Conservation (phyloP, 768 basidiomycete species). For the button mushroom (Agaricus bisporus) region DNA sequence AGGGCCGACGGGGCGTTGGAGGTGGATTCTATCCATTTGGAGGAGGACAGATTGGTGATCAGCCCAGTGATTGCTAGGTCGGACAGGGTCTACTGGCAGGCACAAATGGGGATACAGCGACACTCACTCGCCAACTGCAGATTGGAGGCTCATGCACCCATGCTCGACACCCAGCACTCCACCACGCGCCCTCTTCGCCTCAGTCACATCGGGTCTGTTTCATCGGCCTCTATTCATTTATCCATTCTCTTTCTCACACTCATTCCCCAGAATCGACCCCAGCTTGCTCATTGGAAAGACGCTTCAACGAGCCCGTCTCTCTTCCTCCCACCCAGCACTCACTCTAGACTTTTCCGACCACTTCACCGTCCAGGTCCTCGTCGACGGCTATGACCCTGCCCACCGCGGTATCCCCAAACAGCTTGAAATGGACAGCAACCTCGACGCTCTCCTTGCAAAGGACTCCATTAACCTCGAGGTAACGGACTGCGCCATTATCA, state of each 20-base stretch:
- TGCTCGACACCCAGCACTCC: not conserved
- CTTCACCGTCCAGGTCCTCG: conserved; percentile 41
- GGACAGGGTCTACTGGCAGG: no score
- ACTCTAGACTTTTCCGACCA: conserved; percentile 42
- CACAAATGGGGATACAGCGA: conserved; percentile 19
- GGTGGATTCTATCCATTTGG: conserved; percentile 17
- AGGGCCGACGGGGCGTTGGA: conserved; percentile 45
- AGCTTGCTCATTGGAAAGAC: conserved; percentile 37
- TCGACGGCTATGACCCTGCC: conserved; percentile 57
- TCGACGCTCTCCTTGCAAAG: conserved; percentile 29
- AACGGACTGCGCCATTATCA: conserved; percentile 47
- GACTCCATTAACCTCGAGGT: conserved; percentile 34
- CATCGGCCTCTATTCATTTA: not conserved
- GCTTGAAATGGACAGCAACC: conserved; percentile 46
- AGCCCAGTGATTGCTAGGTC: conserved; percentile 21
- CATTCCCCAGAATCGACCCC: conserved; percentile 31
- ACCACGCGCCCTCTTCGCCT: conserved; percentile 24
- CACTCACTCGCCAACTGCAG: no score
- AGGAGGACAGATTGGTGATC: conserved; percentile 17
- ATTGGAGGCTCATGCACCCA: no score
- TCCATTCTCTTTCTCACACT: not conserved
- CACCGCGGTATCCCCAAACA: conserved; percentile 53
- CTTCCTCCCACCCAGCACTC: conserved; percentile 37
- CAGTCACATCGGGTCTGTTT: conserved; percentile 23
- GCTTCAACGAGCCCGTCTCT: conserved; percentile 32